A percentile compares a stretch with the other conserved stretches of the same genome.
These are phyloP conservation scores for Talaromyces sp. DNA, from an alignment of 2,329 filamentous ascomycete species.

Conservation along the genomic window DNA sequence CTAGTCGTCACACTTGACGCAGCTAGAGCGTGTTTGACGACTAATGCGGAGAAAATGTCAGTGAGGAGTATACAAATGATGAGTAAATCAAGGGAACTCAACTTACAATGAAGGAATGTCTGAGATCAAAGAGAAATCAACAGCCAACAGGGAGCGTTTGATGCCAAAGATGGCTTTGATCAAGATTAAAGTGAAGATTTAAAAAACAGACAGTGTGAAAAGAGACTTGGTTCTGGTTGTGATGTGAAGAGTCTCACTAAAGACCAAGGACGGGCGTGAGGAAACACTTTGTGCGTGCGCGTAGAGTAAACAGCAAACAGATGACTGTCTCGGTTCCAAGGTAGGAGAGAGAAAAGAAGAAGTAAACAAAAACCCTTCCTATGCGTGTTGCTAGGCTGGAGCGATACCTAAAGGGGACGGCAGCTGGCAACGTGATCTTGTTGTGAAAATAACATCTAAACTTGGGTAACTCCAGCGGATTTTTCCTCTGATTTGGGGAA, in stretches of 20 bases:
- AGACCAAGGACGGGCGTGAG: background rate
- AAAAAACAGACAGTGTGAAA: background rate
- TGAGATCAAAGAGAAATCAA: background rate
- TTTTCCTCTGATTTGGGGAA: background rate
- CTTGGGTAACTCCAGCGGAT: background rate
- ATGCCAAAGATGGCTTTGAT: background rate
- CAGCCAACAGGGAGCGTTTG: background rate
- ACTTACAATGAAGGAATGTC: background rate
- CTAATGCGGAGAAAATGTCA: background rate
- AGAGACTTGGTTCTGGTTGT: background rate
- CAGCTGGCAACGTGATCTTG: background rate
- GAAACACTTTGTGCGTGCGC: background rate
- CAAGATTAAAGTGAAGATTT: background rate
- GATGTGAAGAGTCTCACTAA: background rate
- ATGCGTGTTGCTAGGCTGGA: background rate
- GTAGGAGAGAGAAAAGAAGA: background rate
- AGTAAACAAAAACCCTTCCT: background rate
- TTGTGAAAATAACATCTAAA: background rate
- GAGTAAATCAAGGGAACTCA: background rate
- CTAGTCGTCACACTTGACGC: background rate
- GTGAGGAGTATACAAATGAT: background rate
- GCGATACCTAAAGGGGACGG: constrained; percentile 6
- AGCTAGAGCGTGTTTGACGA: background rate
- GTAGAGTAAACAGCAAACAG: background rate
- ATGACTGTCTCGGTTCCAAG: background rate